Evolutionary conservation across 2,329 filamentous ascomycete genomes (phyloP), one percentile per base, ranked within the genome.

Genomic region (Dactylellina parvicollis): DNA sequence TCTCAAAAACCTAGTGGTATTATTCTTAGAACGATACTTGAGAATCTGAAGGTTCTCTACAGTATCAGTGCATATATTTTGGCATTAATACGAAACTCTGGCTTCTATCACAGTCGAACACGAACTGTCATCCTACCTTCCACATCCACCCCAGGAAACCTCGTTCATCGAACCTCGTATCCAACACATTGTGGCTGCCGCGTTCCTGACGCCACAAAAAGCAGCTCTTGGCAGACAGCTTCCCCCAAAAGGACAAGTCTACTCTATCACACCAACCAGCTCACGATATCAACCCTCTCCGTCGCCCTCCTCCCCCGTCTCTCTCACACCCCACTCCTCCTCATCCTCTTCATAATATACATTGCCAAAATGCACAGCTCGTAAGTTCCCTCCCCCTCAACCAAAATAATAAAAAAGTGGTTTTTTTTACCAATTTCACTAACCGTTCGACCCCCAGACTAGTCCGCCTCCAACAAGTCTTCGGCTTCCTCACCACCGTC

Each of bases 401-500:
- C 14, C n/a, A 56, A n/a, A n/a, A n/a, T n/a, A n/a, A n/a, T n/a
- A n/a, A n/a, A n/a, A n/a, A n/a, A n/a, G n/a, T n/a, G n/a, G n/a
- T n/a, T n/a, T n/a, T n/a, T n/a, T n/a, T n/a, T 47, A 47, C 16
- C 36, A 4, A 2, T 38, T 20, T 14, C 2, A 22, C 28, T 7
- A 24, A 52, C 20, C n/a, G n/a, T 28, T 34, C 47, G 36, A 56
- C 28, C 1, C 22, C 92, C 79, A 87, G 90, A 49, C 82, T 96
- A 52, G 92, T 91, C 75, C 91, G 95, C 77, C 82, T 90, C 77
- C 95, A 99, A 82, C 94, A 92, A 83, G 89, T 92, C 81, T 99
- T 99, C 81, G 92, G 95, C 81, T 97, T 96, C 87, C 97, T 98
- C 85, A 98, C 95, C 16, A 96, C 92, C 24, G 92, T 97, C 75